Evolutionary conservation across 352 stramenopile genomes (phyloP), one percentile per base, ranked within the genome.

Genomic region (Globisporangium uncinulatum): DNA sequence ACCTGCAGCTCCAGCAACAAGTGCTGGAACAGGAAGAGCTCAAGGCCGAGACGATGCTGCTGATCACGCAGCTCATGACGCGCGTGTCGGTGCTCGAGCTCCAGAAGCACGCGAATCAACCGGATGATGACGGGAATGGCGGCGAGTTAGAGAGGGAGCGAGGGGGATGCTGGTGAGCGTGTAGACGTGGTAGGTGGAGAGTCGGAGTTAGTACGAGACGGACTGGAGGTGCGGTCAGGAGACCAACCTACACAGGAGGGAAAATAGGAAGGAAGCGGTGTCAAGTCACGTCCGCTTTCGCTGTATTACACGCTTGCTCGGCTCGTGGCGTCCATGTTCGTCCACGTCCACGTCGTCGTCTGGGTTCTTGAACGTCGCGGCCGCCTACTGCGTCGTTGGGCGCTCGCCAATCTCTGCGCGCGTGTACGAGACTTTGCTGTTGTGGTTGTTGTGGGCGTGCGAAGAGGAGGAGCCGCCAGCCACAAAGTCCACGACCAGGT

Each of bases 21-120:
- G 58, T 93, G 36, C 67, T 90, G 4, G 81, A 91, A 51, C 80
- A 91, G 47, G 80, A 92, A 58, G 81, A 93, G 50, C 65, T 86
- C 36, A 90, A 90, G 62, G 79, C 83, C 62, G 83, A 91, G 67
- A 93, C 83, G 52, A 92, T 83, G 74, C 74, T 89, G 31, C 65
- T 93, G 9, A 88, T 93, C 59, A 93, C 79, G 49, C 79, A 93
- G 57, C 67, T 93, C 56, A 91, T 93, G 81, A 93, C 81, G 24
- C 81, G 83, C 48, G 79, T 93, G 32, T 92, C 83, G 20, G 59
- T 87, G 57, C 74, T 93, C 20, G 83, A 93, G 49, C 56, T 93
- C 37, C 68, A 84, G 37, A 73, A 74, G 37, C 64, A 76, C 19
- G 59, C 56, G 45, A 43, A 69, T n/a, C 46, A 54, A 32, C n/a